These are phyloP conservation scores for Mycena citricolor DNA, from an alignment of 1,284 basidiomycete genomes.

Conservation along the genomic window DNA sequence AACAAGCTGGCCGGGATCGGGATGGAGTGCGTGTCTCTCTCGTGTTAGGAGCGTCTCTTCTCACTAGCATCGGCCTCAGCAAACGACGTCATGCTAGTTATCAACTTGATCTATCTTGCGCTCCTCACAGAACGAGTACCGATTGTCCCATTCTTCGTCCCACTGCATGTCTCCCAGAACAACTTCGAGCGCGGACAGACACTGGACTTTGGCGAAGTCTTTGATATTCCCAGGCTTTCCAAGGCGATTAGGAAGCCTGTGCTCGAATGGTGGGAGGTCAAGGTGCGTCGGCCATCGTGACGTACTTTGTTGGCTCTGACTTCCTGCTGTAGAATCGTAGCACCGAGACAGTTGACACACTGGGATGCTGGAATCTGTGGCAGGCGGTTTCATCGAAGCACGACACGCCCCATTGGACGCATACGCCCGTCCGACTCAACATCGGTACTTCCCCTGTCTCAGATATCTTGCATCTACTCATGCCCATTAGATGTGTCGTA, in stretches of 20 bases:
- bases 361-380: conserved; percentile 75
- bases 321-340: conserved; percentile 28
- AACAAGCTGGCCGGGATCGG: conserved; percentile 67
- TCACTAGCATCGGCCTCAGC: conserved; percentile 42
- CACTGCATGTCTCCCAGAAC: conserved; percentile 59
- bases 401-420: conserved; percentile 45
- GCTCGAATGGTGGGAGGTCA: conserved; percentile 57
- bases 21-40: conserved; percentile 55
- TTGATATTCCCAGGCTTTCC: conserved; percentile 50
- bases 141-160: conserved; percentile 62
- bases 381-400: conserved; percentile 49
- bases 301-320: neutral
- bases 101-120: conserved; percentile 68
- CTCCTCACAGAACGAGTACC: conserved; percentile 63
- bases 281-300: conserved; percentile 32
- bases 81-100: conserved; percentile 70
- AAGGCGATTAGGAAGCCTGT: conserved; percentile 42
- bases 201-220: conserved; percentile 51
- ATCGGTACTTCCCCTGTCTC: conserved; percentile 44
- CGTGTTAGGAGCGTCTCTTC: conserved; percentile 8
- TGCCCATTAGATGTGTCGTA: conserved; percentile 45
- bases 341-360: conserved; percentile 44
- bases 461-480: conserved; percentile 1
- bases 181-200: conserved; percentile 25
- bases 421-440: conserved; percentile 43